Evolutionary conservation across 1,139 yeast genomes (phyloP), one percentile per base, ranked within the genome.

Genomic region (Candida glucosophila): DNA sequence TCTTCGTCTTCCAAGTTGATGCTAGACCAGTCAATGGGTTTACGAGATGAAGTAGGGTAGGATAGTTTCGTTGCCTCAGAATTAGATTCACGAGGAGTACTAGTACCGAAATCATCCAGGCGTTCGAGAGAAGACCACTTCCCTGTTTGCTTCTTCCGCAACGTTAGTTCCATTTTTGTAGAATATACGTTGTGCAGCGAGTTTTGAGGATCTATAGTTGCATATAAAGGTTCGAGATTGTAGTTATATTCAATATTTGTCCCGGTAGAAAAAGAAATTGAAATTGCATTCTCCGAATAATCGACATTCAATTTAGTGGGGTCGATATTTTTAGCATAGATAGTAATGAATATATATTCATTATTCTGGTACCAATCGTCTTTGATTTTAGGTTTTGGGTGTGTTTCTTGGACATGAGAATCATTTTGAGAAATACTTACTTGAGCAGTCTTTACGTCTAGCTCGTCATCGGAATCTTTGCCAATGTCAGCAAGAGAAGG

Each of bases 311-410:
- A 50, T 2, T 56, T 40, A 3, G 61, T 66, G 12, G 80, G 75
- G 10, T 27, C 20, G 16, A 78, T 63, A 22, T 70, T 70, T 36
- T 79, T 77, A 29, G 85, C 74, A 40, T 79, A 90, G 5, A 90
- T 57, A 2, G 93, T 74, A 17, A 88, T 60, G 5, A 77, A 75
- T 10, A 86, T 69, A 3, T 54, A 48, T 1, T 58, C 59, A 10
- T 58, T 47, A 12, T 74, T 63, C 47, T 86, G 95, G 51, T 77
- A 85, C 86, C 92, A 86, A 42, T 86, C 95, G 22, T 68, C 72
- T 44, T 78, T 69, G 33, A 77, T 63, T 32, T 68, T 65, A 25
- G 56, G 35, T 26, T 51, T 56, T 25, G 60, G 37, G 3, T 71
- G 70, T 0, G 69, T 68, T 10, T 10, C 12, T 19, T 19, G 9